Base-by-base conservation (phyloP, 2,329 filamentous ascomycete genomes). In the Colletotrichum filicis region DNA sequence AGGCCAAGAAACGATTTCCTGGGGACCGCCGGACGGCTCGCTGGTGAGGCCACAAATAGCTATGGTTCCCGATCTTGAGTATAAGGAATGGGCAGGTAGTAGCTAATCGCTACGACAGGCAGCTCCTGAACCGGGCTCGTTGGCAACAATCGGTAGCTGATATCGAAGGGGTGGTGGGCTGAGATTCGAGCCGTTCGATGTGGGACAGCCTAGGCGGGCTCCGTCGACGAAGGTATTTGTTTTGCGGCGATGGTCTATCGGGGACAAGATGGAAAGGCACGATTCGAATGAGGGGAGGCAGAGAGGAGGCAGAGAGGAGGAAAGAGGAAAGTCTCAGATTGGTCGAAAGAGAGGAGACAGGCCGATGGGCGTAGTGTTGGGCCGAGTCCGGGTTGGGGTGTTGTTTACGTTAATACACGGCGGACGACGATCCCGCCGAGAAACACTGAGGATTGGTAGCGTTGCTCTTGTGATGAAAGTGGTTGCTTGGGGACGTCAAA, bases 321-420 rank as follows among this genome's bases (percentile, higher is more conserved):
- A 30, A 32, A 35, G 61, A 58, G 37, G 24, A 32, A 30, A 55
- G 52, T 35, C 11, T 11, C 32, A 35, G 32, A 35, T 12, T 35
- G 32, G 32, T 35, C 32, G 32, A 35, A 35, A 35, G 32, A 35
- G 37, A 42, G 37, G 37, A 42, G 37, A 42, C 37, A 42, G 14
- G 37, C 37, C 32, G 24, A 46, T 52, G 32, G 55, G 55, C 32
- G 61, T 61, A 56, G 46, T 57, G 63, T 61, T 35, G 22, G 32
- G 56, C 14, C 12, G 46, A 49, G 49, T 71, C 42, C 12, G 35
- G 35, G 49, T 11, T 22, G 46, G 52, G 32, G 37, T 67, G 22
- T 49, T 71, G 68, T 67, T 67, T 71, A 70, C 52, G 57, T 32
- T 67, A 19, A 53, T 55, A 53, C n/a, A n/a, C 37, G 22, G 52